These are phyloP conservation scores for Auricularia sp. DNA, from an alignment of 768 basidiomycete genomes.

Conservation along the genomic window DNA sequence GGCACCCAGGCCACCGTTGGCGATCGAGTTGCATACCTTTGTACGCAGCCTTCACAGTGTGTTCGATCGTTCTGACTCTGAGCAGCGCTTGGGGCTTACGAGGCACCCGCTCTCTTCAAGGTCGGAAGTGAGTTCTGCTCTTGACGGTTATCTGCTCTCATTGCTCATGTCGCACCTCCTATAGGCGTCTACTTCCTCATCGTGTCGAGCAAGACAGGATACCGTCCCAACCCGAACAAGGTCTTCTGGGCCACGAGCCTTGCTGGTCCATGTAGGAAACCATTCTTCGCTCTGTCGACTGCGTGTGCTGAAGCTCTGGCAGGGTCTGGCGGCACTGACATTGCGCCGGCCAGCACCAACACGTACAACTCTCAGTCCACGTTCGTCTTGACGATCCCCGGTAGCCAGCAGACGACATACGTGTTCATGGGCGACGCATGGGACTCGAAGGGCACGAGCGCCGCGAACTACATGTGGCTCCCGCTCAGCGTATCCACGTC, in stretches of 20 bases:
- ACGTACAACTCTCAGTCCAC: constrained; percentile 3
- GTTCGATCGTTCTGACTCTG: not conserved
- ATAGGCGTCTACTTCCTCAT: constrained; percentile 1
- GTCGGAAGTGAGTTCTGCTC: not conserved
- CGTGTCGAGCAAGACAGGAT: constrained; percentile 1
- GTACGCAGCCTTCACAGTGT: not conserved
- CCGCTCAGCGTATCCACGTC: constrained; percentile 1
- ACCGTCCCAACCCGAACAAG: constrained; percentile 3
- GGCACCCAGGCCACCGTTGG: not conserved
- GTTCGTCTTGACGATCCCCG: not conserved
- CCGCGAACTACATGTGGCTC: constrained; percentile 1
- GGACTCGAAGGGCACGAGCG: constrained; percentile 2
- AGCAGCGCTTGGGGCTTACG: not conserved
- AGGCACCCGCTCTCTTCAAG: not conserved
- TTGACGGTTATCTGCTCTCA: not conserved
- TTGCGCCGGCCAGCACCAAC: constrained; percentile 1
- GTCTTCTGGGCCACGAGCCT: not conserved
- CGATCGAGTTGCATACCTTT: not conserved
- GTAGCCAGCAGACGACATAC: not conserved
- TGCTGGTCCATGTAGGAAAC: not conserved
- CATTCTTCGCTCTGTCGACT: not conserved
- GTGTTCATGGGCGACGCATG: constrained; percentile 3
- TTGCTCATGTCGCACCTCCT: not conserved
- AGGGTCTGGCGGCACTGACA: constrained; percentile 1
- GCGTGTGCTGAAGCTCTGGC: not conserved